Conservation (phyloP, 179 eudicot genomes). For the Heliamphora pulchella region DNA sequence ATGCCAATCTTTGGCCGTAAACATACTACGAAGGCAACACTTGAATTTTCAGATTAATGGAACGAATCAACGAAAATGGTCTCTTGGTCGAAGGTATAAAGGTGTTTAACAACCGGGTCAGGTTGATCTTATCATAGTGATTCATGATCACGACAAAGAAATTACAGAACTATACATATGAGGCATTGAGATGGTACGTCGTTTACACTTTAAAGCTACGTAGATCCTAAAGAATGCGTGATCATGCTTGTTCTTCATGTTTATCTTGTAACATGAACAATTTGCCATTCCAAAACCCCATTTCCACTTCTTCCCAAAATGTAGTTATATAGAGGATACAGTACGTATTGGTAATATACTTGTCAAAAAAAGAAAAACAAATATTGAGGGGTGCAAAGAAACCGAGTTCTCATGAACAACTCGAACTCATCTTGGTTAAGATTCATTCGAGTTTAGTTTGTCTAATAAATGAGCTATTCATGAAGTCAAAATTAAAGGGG, state of each 20-base stretch:
- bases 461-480: no score
- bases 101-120: background rate
- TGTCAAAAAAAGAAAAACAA: no score
- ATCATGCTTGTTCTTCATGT: background rate
- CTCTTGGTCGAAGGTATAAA: background rate
- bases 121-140: background rate
- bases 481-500: no score
- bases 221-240: background rate
- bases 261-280: background rate
- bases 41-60: background rate
- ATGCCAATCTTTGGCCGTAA: background rate
- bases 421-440: no score
- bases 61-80: background rate
- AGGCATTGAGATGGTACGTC: background rate
- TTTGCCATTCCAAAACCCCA: background rate
- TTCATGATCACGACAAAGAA: background rate
- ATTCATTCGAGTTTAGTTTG: no score
- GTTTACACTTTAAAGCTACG: background rate
- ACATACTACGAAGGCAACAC: background rate
- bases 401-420: no score
- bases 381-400: no score
- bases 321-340: background rate
- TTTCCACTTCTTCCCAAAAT: background rate
- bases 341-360: no score
- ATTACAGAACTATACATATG: background rate